Evolutionary conservation across 176 grass and related monocot species (phyloP).

Genomic region (Oryza officinalis): DNA sequence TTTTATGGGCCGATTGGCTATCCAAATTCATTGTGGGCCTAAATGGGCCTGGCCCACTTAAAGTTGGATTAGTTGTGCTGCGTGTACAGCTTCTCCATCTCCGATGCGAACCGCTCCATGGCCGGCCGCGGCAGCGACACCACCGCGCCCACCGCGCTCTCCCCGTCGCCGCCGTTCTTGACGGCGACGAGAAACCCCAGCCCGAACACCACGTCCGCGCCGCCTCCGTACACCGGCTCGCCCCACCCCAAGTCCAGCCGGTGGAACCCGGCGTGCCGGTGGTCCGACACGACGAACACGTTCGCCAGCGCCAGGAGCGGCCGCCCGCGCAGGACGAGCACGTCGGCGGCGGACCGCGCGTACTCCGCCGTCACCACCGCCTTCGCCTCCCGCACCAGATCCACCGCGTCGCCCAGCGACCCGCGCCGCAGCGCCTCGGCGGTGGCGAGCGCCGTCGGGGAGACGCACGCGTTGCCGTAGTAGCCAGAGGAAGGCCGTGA

Average conservation of each 20-base stretch:
- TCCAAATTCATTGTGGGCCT: no score
- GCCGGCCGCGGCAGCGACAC: slow-evolving; percentile 33
- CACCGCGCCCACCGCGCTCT: slow-evolving; percentile 24
- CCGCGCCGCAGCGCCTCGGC: background rate
- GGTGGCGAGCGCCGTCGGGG: background rate
- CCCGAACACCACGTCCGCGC: background rate
- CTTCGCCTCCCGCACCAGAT: slow-evolving; percentile 39
- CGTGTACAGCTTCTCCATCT: slow-evolving; percentile 1
- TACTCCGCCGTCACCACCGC: slow-evolving; percentile 32
- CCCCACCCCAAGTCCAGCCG: slow-evolving; percentile 51
- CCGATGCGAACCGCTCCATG: slow-evolving; percentile 40
- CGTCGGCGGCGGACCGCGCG: slow-evolving; percentile 35
- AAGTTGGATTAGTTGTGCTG: no score
- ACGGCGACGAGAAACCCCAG: background rate
- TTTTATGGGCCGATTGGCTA: no score
- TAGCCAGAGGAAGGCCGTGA: slow-evolving; percentile 41
- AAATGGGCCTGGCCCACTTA: no score
- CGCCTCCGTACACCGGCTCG: slow-evolving; percentile 38
- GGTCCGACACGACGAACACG: slow-evolving; percentile 36
- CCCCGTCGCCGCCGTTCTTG: background rate
- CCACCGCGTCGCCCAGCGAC: slow-evolving; percentile 17
- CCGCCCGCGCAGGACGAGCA: slow-evolving; percentile 25
- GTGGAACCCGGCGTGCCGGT: slow-evolving; percentile 43
- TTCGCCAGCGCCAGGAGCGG: slow-evolving; percentile 8
- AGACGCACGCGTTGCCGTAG: slow-evolving; percentile 57